These are phyloP conservation scores for Ilex paraguariensis DNA, from an alignment of 305 asterid species.

Conservation along the genomic window DNA sequence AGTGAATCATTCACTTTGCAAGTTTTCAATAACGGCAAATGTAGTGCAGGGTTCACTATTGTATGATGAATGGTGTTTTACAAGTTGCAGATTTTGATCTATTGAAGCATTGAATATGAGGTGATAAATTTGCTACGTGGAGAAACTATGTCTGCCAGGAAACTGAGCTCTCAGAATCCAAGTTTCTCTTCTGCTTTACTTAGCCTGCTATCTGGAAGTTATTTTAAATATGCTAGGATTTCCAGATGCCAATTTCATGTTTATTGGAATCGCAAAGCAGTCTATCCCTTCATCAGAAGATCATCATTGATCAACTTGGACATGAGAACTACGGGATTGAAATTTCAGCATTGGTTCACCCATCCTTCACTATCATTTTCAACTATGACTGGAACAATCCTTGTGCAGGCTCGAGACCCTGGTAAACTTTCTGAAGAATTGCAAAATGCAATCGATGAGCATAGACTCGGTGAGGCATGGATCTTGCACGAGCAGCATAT, in stretches of 20 bases:
- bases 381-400: slow-evolving; percentile 49
- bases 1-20: too few species aligned
- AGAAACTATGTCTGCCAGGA: slow-evolving; percentile 40
- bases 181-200: slow-evolving; percentile 20
- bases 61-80: too few species aligned
- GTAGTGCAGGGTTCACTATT: too few species aligned
- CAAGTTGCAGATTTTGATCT: too few species aligned
- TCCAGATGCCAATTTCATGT: slow-evolving; percentile 15
- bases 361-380: slow-evolving; percentile 34
- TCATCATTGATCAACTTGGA: slow-evolving; percentile 5
- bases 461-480: slow-evolving; percentile 68
- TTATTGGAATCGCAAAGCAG: slow-evolving; percentile 20
- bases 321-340: slow-evolving; percentile 9
- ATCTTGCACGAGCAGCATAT: slow-evolving; percentile 67
- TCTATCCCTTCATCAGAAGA: neutral
- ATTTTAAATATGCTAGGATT: slow-evolving; percentile 17
- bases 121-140: slow-evolving; percentile 5
- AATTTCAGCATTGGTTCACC: slow-evolving; percentile 14
- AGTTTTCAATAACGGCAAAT: too few species aligned
- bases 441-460: slow-evolving; percentile 51
- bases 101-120: too few species aligned
- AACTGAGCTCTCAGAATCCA: slow-evolving; percentile 22
- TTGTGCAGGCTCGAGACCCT: slow-evolving; percentile 82
- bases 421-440: slow-evolving; percentile 70
- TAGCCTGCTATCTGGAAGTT: slow-evolving; percentile 10